Evolutionary conservation across 2,329 filamentous ascomycete species (phyloP).

Genomic region (Alternaria burnsii): DNA sequence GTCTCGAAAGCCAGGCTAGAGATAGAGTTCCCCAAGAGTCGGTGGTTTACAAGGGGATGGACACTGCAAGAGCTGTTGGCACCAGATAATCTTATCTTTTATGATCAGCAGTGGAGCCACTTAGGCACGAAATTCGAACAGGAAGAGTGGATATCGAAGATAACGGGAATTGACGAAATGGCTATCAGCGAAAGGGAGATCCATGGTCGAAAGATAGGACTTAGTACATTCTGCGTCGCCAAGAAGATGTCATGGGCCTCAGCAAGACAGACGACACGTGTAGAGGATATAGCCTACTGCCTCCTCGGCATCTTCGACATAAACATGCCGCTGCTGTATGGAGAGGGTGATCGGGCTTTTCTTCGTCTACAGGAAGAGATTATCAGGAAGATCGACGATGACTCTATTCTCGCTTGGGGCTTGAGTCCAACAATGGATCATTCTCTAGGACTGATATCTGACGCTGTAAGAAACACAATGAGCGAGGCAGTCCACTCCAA

Average conservation of each 20-base stretch:
- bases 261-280: constrained; percentile 22
- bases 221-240: constrained; percentile 11
- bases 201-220: neutral
- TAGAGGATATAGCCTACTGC: constrained; percentile 43
- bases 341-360: constrained; percentile 40
- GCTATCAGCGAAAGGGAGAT: neutral
- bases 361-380: constrained; percentile 27
- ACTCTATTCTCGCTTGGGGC: too few species aligned
- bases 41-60: constrained; percentile 10
- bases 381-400: too few species aligned
- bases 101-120: neutral
- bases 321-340: constrained; percentile 44
- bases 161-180: neutral
- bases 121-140: neutral
- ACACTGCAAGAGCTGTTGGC: constrained; percentile 6
- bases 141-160: neutral
- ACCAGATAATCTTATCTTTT: neutral
- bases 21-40: neutral
- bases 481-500: neutral
- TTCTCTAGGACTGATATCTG: too few species aligned
- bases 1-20: neutral
- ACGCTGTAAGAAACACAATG: neutral
- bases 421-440: too few species aligned
- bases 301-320: constrained; percentile 44
- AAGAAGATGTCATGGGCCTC: constrained; percentile 29